These are phyloP conservation scores for Cetraspora pellucida DNA, from an alignment of 192 early-diverging fungal species.

Conservation along the genomic window DNA sequence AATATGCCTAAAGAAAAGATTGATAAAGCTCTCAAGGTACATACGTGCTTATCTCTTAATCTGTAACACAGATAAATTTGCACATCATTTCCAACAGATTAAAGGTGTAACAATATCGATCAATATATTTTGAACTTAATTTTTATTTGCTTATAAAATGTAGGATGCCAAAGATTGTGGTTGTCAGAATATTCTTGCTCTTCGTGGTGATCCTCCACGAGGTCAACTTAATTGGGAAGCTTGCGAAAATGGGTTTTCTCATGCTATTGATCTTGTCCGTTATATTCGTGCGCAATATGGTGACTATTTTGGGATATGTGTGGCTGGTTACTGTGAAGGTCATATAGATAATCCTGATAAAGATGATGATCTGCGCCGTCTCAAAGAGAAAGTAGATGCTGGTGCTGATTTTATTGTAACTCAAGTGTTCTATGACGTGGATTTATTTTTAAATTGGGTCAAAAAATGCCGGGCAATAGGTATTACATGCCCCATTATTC, in stretches of 20 bases:
- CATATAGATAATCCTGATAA: slow-evolving; percentile 79
- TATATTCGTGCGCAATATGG: slow-evolving; percentile 87
- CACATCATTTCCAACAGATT: background rate
- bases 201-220: slow-evolving; percentile 91
- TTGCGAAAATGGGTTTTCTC: slow-evolving; percentile 74
- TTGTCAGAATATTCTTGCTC: slow-evolving; percentile 92
- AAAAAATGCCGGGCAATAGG: slow-evolving; percentile 73
- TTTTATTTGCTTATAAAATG: background rate
- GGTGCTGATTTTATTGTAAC: slow-evolving; percentile 96
- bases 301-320: slow-evolving; percentile 94
- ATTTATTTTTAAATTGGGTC: slow-evolving; percentile 79
- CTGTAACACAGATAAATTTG: background rate
- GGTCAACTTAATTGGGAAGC: slow-evolving; percentile 79
- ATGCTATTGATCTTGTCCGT: slow-evolving; percentile 86
- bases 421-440: slow-evolving; percentile 90
- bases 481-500: slow-evolving; percentile 76
- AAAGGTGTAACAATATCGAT: too few relatives aligned
- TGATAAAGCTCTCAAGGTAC: slow-evolving; percentile 76
- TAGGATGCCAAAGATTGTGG: slow-evolving; percentile 82
- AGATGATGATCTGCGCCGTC: slow-evolving; percentile 72
- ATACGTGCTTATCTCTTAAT: background rate
- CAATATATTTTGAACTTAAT: background rate
- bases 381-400: slow-evolving; percentile 87
- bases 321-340: slow-evolving; percentile 97
- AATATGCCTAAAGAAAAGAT: slow-evolving; percentile 93